Conservation (phyloP, 441 rosid species). For the Euphorbia celastroides region DNA sequence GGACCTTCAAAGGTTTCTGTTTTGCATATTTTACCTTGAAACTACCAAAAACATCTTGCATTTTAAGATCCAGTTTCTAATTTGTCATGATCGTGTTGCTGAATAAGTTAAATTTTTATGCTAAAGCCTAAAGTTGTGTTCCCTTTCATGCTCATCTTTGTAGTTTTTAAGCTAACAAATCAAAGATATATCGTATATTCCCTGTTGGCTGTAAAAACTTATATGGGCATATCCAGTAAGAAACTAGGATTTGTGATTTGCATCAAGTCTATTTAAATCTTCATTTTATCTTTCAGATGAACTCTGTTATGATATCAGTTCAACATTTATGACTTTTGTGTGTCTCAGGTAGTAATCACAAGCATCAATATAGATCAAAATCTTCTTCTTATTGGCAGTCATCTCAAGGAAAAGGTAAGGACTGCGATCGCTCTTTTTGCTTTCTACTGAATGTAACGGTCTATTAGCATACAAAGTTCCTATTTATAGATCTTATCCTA, state of each 20-base stretch:
- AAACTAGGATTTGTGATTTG: not conserved
- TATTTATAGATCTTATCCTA: conserved; percentile 5
- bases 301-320: not conserved
- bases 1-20: conserved; percentile 84
- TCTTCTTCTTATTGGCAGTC: conserved; percentile 88
- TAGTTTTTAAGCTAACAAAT: too few species aligned
- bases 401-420: conserved; percentile 85
- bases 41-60: conserved; percentile 5
- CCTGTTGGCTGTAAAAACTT: too few species aligned
- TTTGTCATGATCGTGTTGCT: not conserved
- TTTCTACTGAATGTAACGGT: not conserved
- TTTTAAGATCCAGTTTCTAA: not conserved
- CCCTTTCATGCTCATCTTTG: too few species aligned
- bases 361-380: conserved; percentile 76
- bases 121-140: too few species aligned
- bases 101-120: not conserved
- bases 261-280: not conserved
- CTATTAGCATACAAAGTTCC: not conserved
- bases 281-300: not conserved
- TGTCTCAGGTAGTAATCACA: conserved; percentile 86
- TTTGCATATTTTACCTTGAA: conserved; percentile 10
- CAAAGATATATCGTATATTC: too few species aligned
- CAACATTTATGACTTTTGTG: conserved; percentile 8
- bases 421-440: not conserved
- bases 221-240: not conserved